A percentile compares a stretch with the other conserved stretches of the same genome.
phyloP scores from a whole-genome alignment of 805 yeast genomes.

The Teunomyces aglyptinius region DNA sequence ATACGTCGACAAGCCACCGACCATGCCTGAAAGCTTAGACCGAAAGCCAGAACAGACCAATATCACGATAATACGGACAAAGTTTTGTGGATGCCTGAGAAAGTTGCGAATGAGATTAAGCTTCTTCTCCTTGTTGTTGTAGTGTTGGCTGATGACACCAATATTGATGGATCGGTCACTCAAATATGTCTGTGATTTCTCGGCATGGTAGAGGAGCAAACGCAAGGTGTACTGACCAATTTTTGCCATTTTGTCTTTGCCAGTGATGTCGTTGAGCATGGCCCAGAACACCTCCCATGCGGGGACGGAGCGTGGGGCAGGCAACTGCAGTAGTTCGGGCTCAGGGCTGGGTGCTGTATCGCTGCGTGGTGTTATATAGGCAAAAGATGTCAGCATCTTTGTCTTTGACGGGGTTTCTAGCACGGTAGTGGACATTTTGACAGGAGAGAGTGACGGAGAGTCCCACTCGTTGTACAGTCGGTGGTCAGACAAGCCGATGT shows the following conservation, averaged over 20 bases:
- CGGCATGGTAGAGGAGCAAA: constrained; percentile 47
- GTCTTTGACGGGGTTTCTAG: constrained; percentile 1
- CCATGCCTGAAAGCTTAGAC: constrained; percentile 42
- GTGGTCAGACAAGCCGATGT: not conserved
- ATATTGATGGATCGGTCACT: constrained; percentile 36
- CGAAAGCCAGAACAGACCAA: constrained; percentile 40
- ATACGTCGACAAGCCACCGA: constrained; percentile 50
- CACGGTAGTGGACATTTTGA: not conserved
- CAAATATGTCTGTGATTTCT: constrained; percentile 33
- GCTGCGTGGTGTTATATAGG: constrained; percentile 1
- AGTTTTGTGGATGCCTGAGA: constrained; percentile 35
- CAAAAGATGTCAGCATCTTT: not conserved
- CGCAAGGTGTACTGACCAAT: constrained; percentile 58
- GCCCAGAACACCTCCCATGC: constrained; percentile 49
- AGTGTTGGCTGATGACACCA: constrained; percentile 25
- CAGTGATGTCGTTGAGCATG: constrained; percentile 54
- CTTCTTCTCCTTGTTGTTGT: constrained; percentile 31
- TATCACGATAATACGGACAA: constrained; percentile 32
- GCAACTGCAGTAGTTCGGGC: not conserved
- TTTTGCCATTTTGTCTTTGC: constrained; percentile 73
- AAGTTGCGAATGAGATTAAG: constrained; percentile 35
- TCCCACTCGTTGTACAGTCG: constrained; percentile 3
- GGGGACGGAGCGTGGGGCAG: not conserved
- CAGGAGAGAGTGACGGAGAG: not conserved
- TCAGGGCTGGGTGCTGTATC: not conserved